Conservation (phyloP, 106 monocot genomes). For the Cymbidium sinense region DNA sequence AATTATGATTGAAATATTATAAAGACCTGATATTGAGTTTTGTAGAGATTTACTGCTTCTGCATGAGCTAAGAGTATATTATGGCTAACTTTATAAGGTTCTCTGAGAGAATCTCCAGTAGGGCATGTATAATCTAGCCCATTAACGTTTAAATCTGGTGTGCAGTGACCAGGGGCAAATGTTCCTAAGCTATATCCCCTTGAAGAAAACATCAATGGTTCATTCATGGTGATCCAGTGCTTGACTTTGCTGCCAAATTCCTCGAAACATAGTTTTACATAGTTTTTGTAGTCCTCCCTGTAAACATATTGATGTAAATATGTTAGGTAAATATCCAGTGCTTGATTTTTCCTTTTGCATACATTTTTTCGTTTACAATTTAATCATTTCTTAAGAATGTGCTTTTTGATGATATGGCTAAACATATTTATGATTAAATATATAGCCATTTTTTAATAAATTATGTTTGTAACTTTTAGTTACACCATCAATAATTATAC, state of each 20-base stretch:
- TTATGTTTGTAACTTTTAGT: no score
- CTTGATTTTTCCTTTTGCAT: no score
- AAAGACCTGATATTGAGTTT: constrained; percentile 10
- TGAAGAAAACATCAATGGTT: constrained; percentile 4
- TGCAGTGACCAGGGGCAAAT: constrained; percentile 21
- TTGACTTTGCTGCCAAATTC: constrained; percentile 26
- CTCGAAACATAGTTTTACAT: constrained; percentile 13
- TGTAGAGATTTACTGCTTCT: constrained; percentile 15
- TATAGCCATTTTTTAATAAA: no score
- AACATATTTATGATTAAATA: no score
- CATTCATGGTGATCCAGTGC: constrained; percentile 27
- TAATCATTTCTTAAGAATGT: no score
- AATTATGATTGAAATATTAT: neutral
- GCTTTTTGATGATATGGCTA: no score
- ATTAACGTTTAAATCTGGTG: neutral
- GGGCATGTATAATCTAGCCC: neutral
- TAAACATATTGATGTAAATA: no score
- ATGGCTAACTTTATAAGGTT: constrained; percentile 21
- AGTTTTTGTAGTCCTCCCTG: no score
- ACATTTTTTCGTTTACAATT: no score
- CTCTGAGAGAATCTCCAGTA: constrained; percentile 12
- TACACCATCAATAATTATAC: no score
- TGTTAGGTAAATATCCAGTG: no score
- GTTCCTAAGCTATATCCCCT: constrained; percentile 9
- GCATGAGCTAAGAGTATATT: constrained; percentile 23